phyloP scores from a whole-genome alignment of 2,329 filamentous ascomycete species.

The Claviceps citrina region DNA sequence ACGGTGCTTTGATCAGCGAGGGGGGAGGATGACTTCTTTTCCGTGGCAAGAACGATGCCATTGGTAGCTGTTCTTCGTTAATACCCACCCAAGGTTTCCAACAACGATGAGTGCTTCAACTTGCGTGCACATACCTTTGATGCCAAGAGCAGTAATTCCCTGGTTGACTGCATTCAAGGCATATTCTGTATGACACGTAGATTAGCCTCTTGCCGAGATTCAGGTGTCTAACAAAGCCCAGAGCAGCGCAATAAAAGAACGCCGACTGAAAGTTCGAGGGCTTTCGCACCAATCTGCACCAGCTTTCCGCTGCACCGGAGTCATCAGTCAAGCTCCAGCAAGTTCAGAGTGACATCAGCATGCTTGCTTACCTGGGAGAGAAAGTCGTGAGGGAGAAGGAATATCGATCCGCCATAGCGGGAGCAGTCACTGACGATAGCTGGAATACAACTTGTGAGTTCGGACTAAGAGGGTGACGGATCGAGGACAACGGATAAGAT shows the following conservation, averaged over 20 bases:
- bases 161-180: slow-evolving; percentile 98
- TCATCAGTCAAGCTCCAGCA: slow-evolving; percentile 27
- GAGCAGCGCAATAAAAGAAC: not conserved
- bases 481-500: slow-evolving; percentile 3
- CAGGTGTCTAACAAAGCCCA: no score
- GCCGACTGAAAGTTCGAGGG: not conserved
- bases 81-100: slow-evolving; percentile 6
- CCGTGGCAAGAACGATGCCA: slow-evolving; percentile 93
- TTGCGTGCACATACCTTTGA: slow-evolving; percentile 57
- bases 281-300: slow-evolving; percentile 69
- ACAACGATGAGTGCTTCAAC: not conserved
- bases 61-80: slow-evolving; percentile 58
- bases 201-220: not conserved
- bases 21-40: slow-evolving; percentile 97
- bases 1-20: slow-evolving; percentile 90
- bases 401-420: slow-evolving; percentile 88
- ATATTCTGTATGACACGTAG: slow-evolving; percentile 56
- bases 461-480: slow-evolving; percentile 7
- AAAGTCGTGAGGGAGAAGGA: slow-evolving; percentile 99
- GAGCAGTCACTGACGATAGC: slow-evolving; percentile 5
- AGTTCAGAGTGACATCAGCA: slow-evolving; percentile 10
- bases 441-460: slow-evolving; percentile 3
- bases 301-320: slow-evolving; percentile 67
- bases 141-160: slow-evolving; percentile 93
- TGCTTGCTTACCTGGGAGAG: slow-evolving; percentile 76